These are phyloP conservation scores for Saccharomyces kudriavzevii DNA, from an alignment of 805 yeast genomes.

Conservation along the genomic window DNA sequence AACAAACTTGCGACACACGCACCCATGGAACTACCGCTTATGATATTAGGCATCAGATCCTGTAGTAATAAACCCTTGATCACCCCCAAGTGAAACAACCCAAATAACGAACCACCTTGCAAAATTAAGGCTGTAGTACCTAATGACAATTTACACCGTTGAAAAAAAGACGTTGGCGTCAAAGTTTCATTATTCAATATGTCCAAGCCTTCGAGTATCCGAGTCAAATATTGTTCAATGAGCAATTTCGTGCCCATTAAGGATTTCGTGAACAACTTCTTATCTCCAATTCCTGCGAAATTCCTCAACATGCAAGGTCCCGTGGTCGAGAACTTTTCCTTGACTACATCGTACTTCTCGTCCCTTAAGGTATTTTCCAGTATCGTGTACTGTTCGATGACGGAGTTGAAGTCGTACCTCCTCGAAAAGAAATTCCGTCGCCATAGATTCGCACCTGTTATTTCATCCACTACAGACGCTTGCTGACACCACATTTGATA, in stretches of 20 bases:
- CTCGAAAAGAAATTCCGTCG: conserved; percentile 74
- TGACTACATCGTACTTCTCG: conserved; percentile 46
- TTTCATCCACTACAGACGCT: conserved; percentile 42
- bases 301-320: conserved; percentile 68
- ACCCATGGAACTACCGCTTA: conserved; percentile 90
- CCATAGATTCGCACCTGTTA: conserved; percentile 55
- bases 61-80: conserved; percentile 72
- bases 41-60: conserved; percentile 71
- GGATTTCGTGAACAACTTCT: conserved; percentile 68
- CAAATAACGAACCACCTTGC: conserved; percentile 94
- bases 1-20: conserved; percentile 85
- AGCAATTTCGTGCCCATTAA: conserved; percentile 82
- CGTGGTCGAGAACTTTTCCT: conserved; percentile 61
- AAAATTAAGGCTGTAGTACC: conserved; percentile 86
- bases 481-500: conserved; percentile 65
- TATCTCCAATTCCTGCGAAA: conserved; percentile 83
- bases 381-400: conserved; percentile 61
- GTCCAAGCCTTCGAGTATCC: conserved; percentile 64
- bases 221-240: conserved; percentile 60
- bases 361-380: conserved; percentile 53
- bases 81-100: conserved; percentile 89
- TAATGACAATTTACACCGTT: conserved; percentile 76
- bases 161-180: conserved; percentile 62
- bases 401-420: conserved; percentile 76
- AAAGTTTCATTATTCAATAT: conserved; percentile 44